Evolutionary conservation across 2,329 filamentous ascomycete genomes (phyloP), one percentile per base, ranked within the genome.

Genomic region (Nemania sp.): DNA sequence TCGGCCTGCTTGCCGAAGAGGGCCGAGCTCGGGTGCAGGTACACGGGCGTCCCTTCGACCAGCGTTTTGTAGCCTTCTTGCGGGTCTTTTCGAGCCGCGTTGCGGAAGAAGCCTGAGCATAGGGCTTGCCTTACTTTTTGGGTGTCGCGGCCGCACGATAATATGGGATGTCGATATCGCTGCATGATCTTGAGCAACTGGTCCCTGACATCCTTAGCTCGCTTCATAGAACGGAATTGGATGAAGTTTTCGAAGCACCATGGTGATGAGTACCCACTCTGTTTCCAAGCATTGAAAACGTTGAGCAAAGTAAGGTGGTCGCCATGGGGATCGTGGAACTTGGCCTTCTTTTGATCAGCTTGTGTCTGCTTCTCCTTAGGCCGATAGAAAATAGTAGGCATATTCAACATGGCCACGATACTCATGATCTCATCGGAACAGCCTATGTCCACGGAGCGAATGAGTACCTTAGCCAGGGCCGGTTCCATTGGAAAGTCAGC

Each of bases 231-330:
- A 2, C 92, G 84, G 4, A 91, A 91, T 69, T 97, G 92, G 69
- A 99, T 94, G 70, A 96, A 99, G 72, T 99, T 97, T 68, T 99
- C 95, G 63, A 91, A 93, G 69, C 94, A 97, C 94, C 94, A 99
- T 0, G 92, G 86, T 52, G 86, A 90, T 44, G 86, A 89, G 73
- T 84, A 96, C 6, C 87, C 86, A 59, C 85, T 88, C 39, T 86
- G 81, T 71, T 96, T 96, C 94, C 94, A 99, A n/a, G 83, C 86
- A 67, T 97, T 96, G 77, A 96, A 99, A 0, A 99, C 92, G 64
- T 99, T 99, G 37, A 99, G 83, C 0, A 97, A 80, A 0, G 94
- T 99, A 11, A 99, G 79, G 67, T 99, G 94, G 68, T 99, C 94
- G 47, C 94, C 94, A 52, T 91, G 86, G 0, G 93, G 89, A 66